These are phyloP conservation scores for Echria macrotheca DNA, from an alignment of 495 filamentous ascomycete genomes.

Conservation along the genomic window DNA sequence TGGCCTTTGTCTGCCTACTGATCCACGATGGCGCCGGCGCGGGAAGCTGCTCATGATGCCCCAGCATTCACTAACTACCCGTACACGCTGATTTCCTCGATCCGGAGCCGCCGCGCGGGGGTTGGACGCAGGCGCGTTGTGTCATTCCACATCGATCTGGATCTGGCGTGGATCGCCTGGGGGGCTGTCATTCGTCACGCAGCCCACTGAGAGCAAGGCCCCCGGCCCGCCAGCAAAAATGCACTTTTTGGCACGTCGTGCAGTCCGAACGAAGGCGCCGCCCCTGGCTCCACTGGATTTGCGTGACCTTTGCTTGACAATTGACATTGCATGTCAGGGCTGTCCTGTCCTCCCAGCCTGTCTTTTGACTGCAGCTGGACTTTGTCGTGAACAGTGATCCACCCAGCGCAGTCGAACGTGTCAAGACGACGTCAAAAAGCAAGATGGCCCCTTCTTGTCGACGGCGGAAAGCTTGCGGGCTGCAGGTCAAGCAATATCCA, in stretches of 20 bases:
- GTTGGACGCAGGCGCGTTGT: conserved; percentile 4
- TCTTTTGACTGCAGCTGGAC: conserved; percentile 4
- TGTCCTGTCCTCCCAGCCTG: background rate
- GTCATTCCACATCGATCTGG: conserved; percentile 14
- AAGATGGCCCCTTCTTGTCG: background rate
- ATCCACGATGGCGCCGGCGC: background rate
- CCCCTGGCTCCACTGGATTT: background rate
- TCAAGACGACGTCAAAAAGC: background rate
- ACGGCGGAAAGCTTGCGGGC: background rate
- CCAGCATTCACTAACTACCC: background rate
- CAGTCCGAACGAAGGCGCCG: conserved; percentile 2
- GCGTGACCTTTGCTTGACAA: background rate
- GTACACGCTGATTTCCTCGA: conserved; percentile 2
- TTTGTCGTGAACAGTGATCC: conserved; percentile 4
- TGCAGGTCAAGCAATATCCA: background rate
- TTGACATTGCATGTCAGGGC: background rate
- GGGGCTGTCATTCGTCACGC: conserved; percentile 4
- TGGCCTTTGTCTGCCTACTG: background rate
- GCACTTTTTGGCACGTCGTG: conserved; percentile 11
- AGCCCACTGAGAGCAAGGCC: background rate
- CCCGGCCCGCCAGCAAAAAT: no score
- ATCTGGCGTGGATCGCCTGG: conserved; percentile 14
- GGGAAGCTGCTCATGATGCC: background rate
- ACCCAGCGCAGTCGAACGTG: background rate
- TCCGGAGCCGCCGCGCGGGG: conserved; percentile 5